Conservation (phyloP, 352 stramenopile genomes). For the Globisporangium barbulae region DNA sequence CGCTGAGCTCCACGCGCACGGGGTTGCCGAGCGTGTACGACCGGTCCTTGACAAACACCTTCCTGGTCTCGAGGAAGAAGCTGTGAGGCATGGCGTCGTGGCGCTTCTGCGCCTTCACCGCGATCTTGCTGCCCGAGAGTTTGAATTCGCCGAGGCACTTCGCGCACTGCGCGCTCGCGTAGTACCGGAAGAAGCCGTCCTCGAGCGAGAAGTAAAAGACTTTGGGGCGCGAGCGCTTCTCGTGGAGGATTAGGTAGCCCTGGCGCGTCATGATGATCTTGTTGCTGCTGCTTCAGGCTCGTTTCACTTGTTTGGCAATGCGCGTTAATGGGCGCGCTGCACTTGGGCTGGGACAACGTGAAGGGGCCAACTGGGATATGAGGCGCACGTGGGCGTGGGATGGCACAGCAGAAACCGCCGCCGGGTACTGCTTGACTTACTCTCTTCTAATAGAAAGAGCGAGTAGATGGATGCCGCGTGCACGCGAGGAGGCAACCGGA, state of each 20-base stretch:
- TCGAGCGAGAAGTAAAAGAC: constrained; percentile 79
- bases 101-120: constrained; percentile 77
- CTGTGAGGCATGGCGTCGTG: constrained; percentile 61
- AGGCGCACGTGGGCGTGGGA: background rate
- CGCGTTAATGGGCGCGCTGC: background rate
- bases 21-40: constrained; percentile 72
- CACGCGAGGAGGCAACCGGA: constrained; percentile 1
- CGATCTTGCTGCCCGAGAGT: constrained; percentile 82
- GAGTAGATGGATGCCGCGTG: background rate
- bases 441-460: background rate
- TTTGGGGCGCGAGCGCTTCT: constrained; percentile 46
- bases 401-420: background rate
- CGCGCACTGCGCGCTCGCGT: constrained; percentile 27
- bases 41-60: constrained; percentile 83
- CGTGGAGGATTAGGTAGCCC: constrained; percentile 75
- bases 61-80: constrained; percentile 81
- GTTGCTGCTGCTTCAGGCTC: background rate
- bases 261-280: constrained; percentile 55
- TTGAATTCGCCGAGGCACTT: constrained; percentile 59
- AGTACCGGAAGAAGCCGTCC: constrained; percentile 78
- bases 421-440: background rate
- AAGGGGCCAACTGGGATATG: background rate
- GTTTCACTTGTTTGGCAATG: constrained; percentile 1
- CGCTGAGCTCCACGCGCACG: constrained; percentile 67
- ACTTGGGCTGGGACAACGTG: background rate